Percentiles rank a stretch among this genome's conserved stretches.
These are phyloP conservation scores for Chlorella vulgaris DNA, from an alignment of 139 green algal species.

Conservation along the genomic window DNA sequence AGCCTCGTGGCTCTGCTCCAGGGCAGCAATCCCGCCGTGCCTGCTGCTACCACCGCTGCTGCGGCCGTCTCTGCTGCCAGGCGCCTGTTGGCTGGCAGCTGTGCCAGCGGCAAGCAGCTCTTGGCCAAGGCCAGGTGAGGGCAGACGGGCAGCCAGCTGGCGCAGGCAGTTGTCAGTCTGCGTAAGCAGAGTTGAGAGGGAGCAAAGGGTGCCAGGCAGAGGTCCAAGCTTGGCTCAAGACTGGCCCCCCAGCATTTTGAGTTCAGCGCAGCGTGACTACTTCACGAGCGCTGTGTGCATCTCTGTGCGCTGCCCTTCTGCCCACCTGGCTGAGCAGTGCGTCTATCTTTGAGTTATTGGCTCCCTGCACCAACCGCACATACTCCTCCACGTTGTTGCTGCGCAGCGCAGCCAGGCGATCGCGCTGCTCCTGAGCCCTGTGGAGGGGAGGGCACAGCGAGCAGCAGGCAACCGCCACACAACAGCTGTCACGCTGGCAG, in stretches of 20 bases:
- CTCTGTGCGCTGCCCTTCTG: background rate
- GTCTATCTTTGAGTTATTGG: slow-evolving; percentile 57
- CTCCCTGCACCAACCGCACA: slow-evolving; percentile 65
- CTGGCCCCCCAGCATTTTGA: too few species aligned
- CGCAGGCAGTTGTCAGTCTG: slow-evolving; percentile 71
- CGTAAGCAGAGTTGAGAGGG: too few species aligned
- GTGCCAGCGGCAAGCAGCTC: background rate
- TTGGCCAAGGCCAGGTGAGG: background rate
- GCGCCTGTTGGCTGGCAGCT: background rate
- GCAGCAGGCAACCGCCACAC: too few species aligned
- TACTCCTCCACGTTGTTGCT: slow-evolving; percentile 82
- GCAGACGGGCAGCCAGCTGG: slow-evolving; percentile 38
- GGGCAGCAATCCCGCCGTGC: background rate
- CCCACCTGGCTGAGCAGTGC: slow-evolving; percentile 67
- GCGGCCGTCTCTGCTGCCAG: background rate
- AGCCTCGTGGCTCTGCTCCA: slow-evolving; percentile 36
- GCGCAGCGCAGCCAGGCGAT: slow-evolving; percentile 73
- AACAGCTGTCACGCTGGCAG: too few species aligned
- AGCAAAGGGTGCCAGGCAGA: too few species aligned
- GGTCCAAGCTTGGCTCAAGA: too few species aligned
- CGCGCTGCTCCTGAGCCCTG: slow-evolving; percentile 25
- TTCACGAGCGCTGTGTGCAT: too few species aligned
- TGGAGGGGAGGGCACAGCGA: background rate
- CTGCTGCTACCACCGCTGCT: background rate
- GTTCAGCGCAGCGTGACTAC: too few species aligned